Evolutionary conservation across 495 filamentous ascomycete genomes (phyloP), one percentile per base, ranked within the genome.

Genomic region (Aspergillus campestris): DNA sequence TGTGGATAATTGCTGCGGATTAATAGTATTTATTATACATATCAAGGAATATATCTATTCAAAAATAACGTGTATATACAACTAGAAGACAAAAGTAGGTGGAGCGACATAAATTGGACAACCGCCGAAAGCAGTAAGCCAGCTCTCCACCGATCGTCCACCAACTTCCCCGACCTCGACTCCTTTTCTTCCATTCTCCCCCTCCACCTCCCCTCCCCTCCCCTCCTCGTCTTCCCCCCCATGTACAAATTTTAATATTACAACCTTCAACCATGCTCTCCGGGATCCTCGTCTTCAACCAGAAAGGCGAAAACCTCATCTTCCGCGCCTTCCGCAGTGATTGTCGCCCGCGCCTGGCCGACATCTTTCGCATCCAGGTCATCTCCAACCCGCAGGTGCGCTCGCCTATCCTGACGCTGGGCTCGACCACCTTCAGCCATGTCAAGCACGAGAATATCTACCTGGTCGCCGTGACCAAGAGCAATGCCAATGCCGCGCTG

Each of bases 371-470:
- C 70, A 97, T 99, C 66, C 92, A 99, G 61, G 92, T 99, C 69
- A 96, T 97, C 65, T 95, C 89, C 49, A 99, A 99, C 64, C 86
- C 92, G 47, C 89, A 95, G 66, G 92, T 97, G 29, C 89, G 92
- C 50, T 97, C 94, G 43, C 92, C 92, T 42, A 95, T 99, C 71
- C 77, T 99, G 37, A 99, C 92, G 5, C 81, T 99, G 51, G 92
- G 94, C 50, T 94, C 87, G 57, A 97, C 94, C 38, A 99, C 92
- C 40, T 98, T 97, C 72, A 94, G 87, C 74, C 92, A 99, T 79
- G 91, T 99, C 65, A 95, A 95, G 59, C 94, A 95, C 64, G 92
- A 99, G 65, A 99, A 99, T 64, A 97, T 99, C 62, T 99, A 97
- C 69, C 63, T 99, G 50, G 92, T 97, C 40, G 92, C 90, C 15